Evolutionary conservation across 257 asterid species (phyloP), one percentile per base, ranked within the genome.

Genomic region (Pogostemon cablin): DNA sequence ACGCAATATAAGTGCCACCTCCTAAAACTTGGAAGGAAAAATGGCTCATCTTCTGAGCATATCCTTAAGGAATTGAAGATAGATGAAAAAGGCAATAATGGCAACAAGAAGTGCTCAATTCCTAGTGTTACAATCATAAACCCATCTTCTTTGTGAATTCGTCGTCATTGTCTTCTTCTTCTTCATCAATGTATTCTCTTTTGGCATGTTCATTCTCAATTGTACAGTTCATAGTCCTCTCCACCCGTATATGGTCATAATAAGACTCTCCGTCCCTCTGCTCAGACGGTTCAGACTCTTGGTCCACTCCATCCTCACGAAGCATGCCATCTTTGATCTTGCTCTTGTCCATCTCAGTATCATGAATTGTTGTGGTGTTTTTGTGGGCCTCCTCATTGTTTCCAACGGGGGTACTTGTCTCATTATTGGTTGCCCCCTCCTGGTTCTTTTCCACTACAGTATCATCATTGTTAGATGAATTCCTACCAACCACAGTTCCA

Each of bases 131-230:
- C 81, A 75, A 72, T 71, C 78, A 75, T 12, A 66, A 79, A 3
- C 96, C 96, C 96, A 92, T 86, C 92, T 92, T 92, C 82, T 92
- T 92, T 4, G 96, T 96, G 69, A 92, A 92, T 68, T 92, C 96
- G 0, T 91, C 95, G 0, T 74, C 92, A 6, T 86, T 71, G 4
- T 56, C 59, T 3, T 54, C 58, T 3, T 71, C 95, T 2, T 88
- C 95, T 35, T 88, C 96, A 4, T 87, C 92, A 4, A 77, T 74
- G 68, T 83, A 88, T 55, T 88, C 96, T 37, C 75, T 93, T 60
- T 17, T 90, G 25, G 72, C 79, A 38, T 76, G 80, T 55, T 68
- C 80, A 79, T 86, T 90, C 71, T 90, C 81, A 91, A 37, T 86
- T 93, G 6, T 85, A 88, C 60, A 85, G 40, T 59, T 75, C 87